Percentiles rank a stretch among this genome's conserved stretches.
phyloP scores from a whole-genome alignment of 305 asterid species.

The Fraxinus platypoda region DNA sequence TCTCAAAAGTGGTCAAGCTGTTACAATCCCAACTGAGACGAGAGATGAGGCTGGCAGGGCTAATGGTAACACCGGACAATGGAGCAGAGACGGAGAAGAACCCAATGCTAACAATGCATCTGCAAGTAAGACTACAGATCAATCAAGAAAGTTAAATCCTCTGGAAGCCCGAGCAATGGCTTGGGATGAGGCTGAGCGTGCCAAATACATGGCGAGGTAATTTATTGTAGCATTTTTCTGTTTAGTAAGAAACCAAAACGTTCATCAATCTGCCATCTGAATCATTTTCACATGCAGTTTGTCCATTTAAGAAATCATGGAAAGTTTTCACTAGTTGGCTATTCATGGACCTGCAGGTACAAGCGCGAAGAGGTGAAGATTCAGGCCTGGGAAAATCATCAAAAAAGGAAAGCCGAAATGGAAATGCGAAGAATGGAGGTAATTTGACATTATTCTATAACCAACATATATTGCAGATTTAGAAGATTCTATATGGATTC shows the following conservation, averaged over 20 bases:
- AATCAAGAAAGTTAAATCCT: constrained; percentile 48
- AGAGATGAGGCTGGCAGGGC: constrained; percentile 30
- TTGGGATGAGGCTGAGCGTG: constrained; percentile 97
- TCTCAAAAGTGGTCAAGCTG: constrained; percentile 25
- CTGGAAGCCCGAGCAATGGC: constrained; percentile 75
- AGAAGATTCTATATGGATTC: background rate
- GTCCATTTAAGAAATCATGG: background rate
- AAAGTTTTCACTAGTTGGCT: background rate
- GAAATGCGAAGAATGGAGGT: constrained; percentile 80
- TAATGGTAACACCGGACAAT: constrained; percentile 32
- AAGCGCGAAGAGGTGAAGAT: constrained; percentile 87
- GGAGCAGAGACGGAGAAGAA: constrained; percentile 38
- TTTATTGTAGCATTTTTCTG: background rate
- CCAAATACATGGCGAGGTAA: constrained; percentile 88
- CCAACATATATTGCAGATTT: background rate
- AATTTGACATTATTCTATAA: constrained; percentile 10
- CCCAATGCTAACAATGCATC: constrained; percentile 10
- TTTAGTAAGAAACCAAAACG: background rate
- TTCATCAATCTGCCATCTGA: background rate
- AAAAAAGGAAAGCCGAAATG: constrained; percentile 79
- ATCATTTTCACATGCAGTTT: background rate
- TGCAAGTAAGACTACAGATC: constrained; percentile 31
- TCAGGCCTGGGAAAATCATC: constrained; percentile 90
- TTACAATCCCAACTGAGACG: constrained; percentile 23
- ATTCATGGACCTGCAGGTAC: constrained; percentile 39